Evolutionary conservation across 768 basidiomycete genomes (phyloP).

Genomic region (Mycena kentingensis): DNA sequence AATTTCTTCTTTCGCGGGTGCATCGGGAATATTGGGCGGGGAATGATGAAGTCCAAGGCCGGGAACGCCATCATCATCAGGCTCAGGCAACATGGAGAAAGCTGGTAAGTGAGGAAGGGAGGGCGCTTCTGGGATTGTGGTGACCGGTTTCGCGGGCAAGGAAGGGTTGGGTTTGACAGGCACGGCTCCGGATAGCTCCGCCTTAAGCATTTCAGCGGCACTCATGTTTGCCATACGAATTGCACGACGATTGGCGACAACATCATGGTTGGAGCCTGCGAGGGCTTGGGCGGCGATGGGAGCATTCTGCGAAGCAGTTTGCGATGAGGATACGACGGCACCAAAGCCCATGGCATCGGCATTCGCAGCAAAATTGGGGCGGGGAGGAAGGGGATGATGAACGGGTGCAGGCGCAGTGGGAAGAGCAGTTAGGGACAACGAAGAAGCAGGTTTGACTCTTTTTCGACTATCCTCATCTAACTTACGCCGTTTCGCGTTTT

Average conservation of each 20-base stretch:
- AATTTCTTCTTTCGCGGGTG: conserved; percentile 4
- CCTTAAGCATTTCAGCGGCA: conserved; percentile 92
- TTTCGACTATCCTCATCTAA: conserved; percentile 51
- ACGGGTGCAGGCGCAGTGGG: conserved; percentile 41
- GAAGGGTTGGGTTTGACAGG: conserved; percentile 47
- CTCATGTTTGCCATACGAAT: conserved; percentile 96
- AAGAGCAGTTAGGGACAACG: conserved; percentile 48
- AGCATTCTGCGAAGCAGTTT: conserved; percentile 53
- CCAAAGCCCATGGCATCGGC: conserved; percentile 80
- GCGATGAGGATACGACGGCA: conserved; percentile 56
- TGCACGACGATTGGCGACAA: conserved; percentile 86
- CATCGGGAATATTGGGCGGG: conserved; percentile 7
- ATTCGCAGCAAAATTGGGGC: conserved; percentile 72
- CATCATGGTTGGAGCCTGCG: conserved; percentile 84
- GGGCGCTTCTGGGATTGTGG: conserved; percentile 30
- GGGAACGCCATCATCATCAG: conserved; percentile 38
- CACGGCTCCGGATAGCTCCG: conserved; percentile 70
- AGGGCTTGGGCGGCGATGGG: conserved; percentile 71
- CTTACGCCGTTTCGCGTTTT: conserved; percentile 86
- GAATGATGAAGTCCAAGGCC: conserved; percentile 36
- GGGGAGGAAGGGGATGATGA: conserved; percentile 53
- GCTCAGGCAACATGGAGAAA: conserved; percentile 34
- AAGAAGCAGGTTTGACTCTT: conserved; percentile 47
- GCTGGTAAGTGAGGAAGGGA: conserved; percentile 17
- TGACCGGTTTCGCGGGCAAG: conserved; percentile 39